phyloP scores from a whole-genome alignment of 2,329 filamentous ascomycete species.

The Paraphaeosphaeria minitans region DNA sequence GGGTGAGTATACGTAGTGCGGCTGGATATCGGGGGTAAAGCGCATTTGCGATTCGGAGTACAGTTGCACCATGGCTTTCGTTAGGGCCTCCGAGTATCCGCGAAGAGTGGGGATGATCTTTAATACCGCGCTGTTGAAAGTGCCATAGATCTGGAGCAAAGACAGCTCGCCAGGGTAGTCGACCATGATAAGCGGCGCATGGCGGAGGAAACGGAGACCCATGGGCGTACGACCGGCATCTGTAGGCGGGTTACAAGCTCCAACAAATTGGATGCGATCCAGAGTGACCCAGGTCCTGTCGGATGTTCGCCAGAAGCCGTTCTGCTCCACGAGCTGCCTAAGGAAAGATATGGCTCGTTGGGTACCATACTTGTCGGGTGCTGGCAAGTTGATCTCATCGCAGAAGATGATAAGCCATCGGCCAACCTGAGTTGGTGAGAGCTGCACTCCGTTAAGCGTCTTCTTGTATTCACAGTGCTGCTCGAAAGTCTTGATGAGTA shows the following conservation, averaged over 20 bases:
- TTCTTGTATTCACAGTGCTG: conserved; percentile 99
- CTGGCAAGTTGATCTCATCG: conserved; percentile 98
- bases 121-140: conserved; percentile 93
- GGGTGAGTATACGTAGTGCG: conserved; percentile 98
- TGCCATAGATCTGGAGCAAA: conserved; percentile 95
- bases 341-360: conserved; percentile 97
- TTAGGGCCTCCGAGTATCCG: conserved; percentile 91
- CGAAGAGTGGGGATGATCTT: conserved; percentile 96
- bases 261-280: conserved; percentile 98
- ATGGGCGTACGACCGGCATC: conserved; percentile 96
- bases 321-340: conserved; percentile 96
- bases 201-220: conserved; percentile 89
- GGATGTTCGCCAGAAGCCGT: conserved; percentile 97
- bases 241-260: conserved; percentile 96
- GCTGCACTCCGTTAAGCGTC: conserved; percentile 92
- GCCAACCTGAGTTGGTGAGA: conserved; percentile 94
- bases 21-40: conserved; percentile 96
- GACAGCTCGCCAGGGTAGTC: conserved; percentile 97
- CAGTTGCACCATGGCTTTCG: conserved; percentile 95
- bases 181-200: conserved; percentile 99
- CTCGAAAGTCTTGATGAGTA: conserved; percentile 98
- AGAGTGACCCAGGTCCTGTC: conserved; percentile 98
- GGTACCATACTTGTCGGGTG: conserved; percentile 95
- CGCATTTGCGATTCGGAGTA: conserved; percentile 92
- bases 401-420: conserved; percentile 99